A percentile compares a stretch with the other conserved stretches of the same genome.
These are phyloP conservation scores for Lasiodiplodia sp. DNA, from an alignment of 2,329 filamentous ascomycete species.

Conservation along the genomic window DNA sequence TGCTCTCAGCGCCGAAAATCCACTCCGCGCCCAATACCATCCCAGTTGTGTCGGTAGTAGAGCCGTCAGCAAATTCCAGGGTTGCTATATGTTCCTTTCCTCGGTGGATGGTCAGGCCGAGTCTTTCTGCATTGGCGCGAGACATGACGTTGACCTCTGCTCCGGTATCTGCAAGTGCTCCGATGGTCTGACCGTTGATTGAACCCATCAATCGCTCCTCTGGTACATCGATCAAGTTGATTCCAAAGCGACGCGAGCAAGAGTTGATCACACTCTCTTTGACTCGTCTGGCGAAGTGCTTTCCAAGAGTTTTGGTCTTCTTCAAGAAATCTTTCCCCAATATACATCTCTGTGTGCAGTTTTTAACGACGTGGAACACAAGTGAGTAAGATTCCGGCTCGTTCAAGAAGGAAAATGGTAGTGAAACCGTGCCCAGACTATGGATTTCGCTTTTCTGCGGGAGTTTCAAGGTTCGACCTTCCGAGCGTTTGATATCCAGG, in stretches of 20 bases:
- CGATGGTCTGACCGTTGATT: not conserved
- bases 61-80: not conserved
- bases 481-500: too few relatives aligned
- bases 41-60: not conserved
- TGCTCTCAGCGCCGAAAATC: not conserved
- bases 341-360: not conserved
- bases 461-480: not conserved
- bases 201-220: not conserved
- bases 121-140: not conserved
- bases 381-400: not conserved
- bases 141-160: conserved; percentile 2
- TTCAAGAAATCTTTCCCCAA: not conserved
- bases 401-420: not conserved
- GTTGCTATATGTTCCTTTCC: not conserved
- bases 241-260: too few relatives aligned
- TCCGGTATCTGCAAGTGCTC: not conserved
- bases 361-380: not conserved
- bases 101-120: not conserved
- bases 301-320: not conserved
- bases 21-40: not conserved
- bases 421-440: not conserved
- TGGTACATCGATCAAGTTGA: not conserved
- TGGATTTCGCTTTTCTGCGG: not conserved
- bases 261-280: not conserved
- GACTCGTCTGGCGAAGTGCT: not conserved